Base-by-base conservation (phyloP, 768 basidiomycete genomes). In the Mycena crocata region DNA sequence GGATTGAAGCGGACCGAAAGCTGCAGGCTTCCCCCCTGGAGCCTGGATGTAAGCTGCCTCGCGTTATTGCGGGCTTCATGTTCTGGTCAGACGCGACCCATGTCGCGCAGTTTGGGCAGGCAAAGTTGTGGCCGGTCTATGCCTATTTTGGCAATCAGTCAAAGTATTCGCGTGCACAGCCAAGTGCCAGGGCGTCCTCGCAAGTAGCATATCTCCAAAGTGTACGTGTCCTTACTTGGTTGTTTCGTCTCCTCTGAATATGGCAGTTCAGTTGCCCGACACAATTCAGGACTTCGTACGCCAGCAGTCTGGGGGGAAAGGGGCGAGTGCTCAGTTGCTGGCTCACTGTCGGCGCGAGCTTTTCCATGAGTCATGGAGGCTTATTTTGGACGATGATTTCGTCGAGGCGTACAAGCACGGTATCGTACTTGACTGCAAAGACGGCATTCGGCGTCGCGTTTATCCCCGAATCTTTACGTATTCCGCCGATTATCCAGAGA, bases 51-150 rank as follows among this genome's bases (percentile, higher is more conserved):
- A 69, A 62, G 42, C 40, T 71, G 32, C 71, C 72, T 62, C 66
- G 55, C 21, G 69, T 71, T 24, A 56, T 78, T 32, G 69, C 69
- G 15, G 69, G 62, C 0, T 37, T 78, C 6, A 76, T 77, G 74
- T 71, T 76, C 30, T 76, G 69, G 62, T 78, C 77, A 0, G 76
- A 78, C 60, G 59, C 72, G 1, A 80, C 76, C 0, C 75, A 75
- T 49, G 70, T 77, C 28, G 63, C 78, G 5, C 68, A 67, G 24
- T 77, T 79, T 63, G 78, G 78, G 0, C 71, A 49, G 23, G 69
- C 75, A 15, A 68, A 62, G 21, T 49, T 75, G 12, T 84, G 79
- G 82, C 80, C 80, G 2, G 45, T 78, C 1, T 82, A 82, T 55
- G 37, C 78, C 15, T 72, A 65, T 21, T 77, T 79, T 54, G 79